These are phyloP conservation scores for Alternaria postmessia DNA, from an alignment of 2,329 filamentous ascomycete species.

Conservation along the genomic window DNA sequence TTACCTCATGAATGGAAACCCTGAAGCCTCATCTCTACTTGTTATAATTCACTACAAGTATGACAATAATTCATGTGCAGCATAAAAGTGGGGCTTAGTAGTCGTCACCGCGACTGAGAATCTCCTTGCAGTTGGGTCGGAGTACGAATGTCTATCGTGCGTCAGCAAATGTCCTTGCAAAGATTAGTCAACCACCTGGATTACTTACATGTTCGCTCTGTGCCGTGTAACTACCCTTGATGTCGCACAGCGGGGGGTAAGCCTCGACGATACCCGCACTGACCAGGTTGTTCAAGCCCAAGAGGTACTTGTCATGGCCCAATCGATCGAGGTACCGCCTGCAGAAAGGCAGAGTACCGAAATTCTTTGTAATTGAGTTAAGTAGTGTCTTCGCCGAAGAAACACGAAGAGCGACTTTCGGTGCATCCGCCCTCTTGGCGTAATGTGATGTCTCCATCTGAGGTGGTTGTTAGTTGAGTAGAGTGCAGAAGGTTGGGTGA, in stretches of 20 bases:
- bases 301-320: slow-evolving; percentile 93
- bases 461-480: slow-evolving; percentile 14
- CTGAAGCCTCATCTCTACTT: background rate
- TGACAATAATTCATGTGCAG: background rate
- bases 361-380: slow-evolving; percentile 94
- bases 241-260: slow-evolving; percentile 87
- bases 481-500: background rate
- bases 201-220: slow-evolving; percentile 89
- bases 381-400: slow-evolving; percentile 85
- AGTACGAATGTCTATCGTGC: slow-evolving; percentile 46
- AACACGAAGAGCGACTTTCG: slow-evolving; percentile 77
- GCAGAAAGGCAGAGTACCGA: slow-evolving; percentile 90
- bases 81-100: slow-evolving; percentile 64
- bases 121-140: slow-evolving; percentile 73
- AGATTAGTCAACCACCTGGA: background rate
- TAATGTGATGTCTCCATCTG: slow-evolving; percentile 87
- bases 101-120: slow-evolving; percentile 85
- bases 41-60: background rate
- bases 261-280: slow-evolving; percentile 84
- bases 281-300: slow-evolving; percentile 89
- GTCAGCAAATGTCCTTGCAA: slow-evolving; percentile 18
- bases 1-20: background rate
- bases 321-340: slow-evolving; percentile 88
- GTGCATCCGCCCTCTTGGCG: slow-evolving; percentile 74
- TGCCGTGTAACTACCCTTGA: slow-evolving; percentile 93